These are phyloP conservation scores for Penicillium pancosmium DNA, from an alignment of 495 filamentous ascomycete genomes.

Conservation along the genomic window DNA sequence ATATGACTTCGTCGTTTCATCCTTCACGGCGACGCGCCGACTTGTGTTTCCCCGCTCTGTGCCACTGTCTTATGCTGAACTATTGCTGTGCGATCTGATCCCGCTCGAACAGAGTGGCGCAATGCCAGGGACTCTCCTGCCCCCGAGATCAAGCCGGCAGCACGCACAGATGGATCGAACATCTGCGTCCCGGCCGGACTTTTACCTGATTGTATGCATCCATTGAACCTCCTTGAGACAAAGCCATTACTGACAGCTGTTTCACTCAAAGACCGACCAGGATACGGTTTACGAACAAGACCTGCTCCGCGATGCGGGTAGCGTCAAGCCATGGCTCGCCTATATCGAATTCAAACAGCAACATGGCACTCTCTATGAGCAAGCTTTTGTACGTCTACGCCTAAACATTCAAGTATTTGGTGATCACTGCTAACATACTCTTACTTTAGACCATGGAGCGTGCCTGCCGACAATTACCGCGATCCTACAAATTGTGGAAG, in stretches of 20 bases:
- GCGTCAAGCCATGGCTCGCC: slow-evolving; percentile 91
- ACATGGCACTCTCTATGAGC: slow-evolving; percentile 84
- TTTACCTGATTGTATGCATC: slow-evolving; percentile 75
- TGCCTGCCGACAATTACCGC: slow-evolving; percentile 83
- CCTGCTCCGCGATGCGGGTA: slow-evolving; percentile 80
- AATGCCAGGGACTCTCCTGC: slow-evolving; percentile 67
- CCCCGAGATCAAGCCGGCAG: slow-evolving; percentile 56
- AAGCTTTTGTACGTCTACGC: slow-evolving; percentile 71
- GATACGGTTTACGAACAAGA: slow-evolving; percentile 97
- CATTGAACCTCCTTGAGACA: slow-evolving; percentile 8
- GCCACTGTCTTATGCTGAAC: slow-evolving; percentile 27
- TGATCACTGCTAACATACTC: slow-evolving; percentile 12
- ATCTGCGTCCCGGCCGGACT: slow-evolving; percentile 56
- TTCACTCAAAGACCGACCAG: slow-evolving; percentile 64
- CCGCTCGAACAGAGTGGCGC: slow-evolving; percentile 48
- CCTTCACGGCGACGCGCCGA: slow-evolving; percentile 31
- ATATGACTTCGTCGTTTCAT: slow-evolving; percentile 35
- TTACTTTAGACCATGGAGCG: slow-evolving; percentile 69
- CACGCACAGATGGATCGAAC: slow-evolving; percentile 52
- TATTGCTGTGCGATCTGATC: slow-evolving; percentile 42
- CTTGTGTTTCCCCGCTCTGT: slow-evolving; percentile 34
- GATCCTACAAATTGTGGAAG: slow-evolving; percentile 99
- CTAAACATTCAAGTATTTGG: not conserved
- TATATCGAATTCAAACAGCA: slow-evolving; percentile 93
- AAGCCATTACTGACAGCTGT: slow-evolving; percentile 16